phyloP scores from a whole-genome alignment of 257 asterid genomes.

The Solanum chaucha region DNA sequence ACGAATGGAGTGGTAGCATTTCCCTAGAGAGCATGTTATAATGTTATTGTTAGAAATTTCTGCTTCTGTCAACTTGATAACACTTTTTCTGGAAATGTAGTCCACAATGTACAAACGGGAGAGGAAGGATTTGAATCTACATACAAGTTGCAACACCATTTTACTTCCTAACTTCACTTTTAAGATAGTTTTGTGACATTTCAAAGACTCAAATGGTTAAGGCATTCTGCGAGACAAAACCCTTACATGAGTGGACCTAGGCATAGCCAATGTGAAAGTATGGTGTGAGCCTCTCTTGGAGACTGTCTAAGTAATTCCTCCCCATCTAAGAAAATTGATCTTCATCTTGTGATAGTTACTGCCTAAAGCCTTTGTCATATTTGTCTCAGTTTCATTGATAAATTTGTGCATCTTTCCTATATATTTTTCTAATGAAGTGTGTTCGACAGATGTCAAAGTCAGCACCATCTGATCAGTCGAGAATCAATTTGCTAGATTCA shows the following conservation, averaged over 20 bases:
- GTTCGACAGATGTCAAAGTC: conserved; percentile 85
- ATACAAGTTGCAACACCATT: not conserved
- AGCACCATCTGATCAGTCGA: conserved; percentile 90
- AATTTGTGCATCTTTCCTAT: not conserved
- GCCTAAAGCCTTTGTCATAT: not conserved
- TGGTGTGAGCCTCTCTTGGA: not conserved
- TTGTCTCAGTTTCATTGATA: not conserved
- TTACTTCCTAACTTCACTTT: not conserved
- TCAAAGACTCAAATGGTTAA: not conserved
- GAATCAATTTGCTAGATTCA: conserved; percentile 84
- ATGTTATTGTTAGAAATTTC: not conserved
- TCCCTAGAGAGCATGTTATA: not conserved
- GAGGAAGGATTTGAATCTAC: not conserved
- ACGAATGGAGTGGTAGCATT: not conserved
- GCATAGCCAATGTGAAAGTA: not conserved
- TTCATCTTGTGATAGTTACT: not conserved
- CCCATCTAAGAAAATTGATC: not conserved
- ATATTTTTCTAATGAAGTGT: conserved; percentile 7
- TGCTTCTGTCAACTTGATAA: not conserved
- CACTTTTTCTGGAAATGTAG: not conserved
- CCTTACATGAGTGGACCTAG: not conserved
- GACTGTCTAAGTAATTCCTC: not conserved
- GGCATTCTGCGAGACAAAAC: not conserved
- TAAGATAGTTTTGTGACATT: not conserved
- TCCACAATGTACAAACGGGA: not conserved